phyloP scores from a whole-genome alignment of 78 protist species.

The Dictyostelium intermedium region DNA sequence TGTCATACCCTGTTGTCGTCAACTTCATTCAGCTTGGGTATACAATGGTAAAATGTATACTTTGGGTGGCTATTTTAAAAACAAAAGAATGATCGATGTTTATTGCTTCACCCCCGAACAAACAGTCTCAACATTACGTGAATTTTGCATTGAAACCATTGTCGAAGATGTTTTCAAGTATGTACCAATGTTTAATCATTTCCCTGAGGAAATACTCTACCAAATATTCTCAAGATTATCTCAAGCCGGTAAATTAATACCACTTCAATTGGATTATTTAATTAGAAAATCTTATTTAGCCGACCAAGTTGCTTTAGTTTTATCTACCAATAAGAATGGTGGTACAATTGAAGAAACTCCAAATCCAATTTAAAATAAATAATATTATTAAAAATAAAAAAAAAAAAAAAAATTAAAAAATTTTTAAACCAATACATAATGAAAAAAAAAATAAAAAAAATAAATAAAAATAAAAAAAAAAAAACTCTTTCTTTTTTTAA shows the following conservation, averaged over 20 bases:
- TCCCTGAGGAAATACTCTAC: slow-evolving; percentile 50
- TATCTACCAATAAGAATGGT: slow-evolving; percentile 3
- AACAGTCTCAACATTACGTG: slow-evolving; percentile 27
- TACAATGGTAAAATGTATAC: slow-evolving; percentile 76
- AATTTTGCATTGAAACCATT: slow-evolving; percentile 51
- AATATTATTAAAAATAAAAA: not conserved
- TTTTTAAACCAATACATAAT: not conserved
- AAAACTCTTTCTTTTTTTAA: not conserved
- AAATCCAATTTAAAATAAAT: not conserved
- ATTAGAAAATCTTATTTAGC: slow-evolving; percentile 54
- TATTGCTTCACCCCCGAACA: slow-evolving; percentile 61
- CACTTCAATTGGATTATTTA: slow-evolving; percentile 40
- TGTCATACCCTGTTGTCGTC: slow-evolving; percentile 42
- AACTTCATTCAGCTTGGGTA: slow-evolving; percentile 66
- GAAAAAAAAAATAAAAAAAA: not conserved
- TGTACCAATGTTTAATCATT: slow-evolving; percentile 9
- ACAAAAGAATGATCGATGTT: slow-evolving; percentile 67
- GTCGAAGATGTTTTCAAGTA: slow-evolving; percentile 23
- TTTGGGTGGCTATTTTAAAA: slow-evolving; percentile 64
- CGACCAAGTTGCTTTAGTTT: slow-evolving; percentile 35
- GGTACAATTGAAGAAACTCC: slow-evolving; percentile 54
- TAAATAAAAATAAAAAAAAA: not conserved
- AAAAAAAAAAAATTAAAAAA: not conserved
- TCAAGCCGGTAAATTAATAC: slow-evolving; percentile 47
- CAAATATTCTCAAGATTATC: slow-evolving; percentile 8